Conservation (phyloP, 192 early-diverging fungal genomes). For the Nowakowskiella sp. region DNA sequence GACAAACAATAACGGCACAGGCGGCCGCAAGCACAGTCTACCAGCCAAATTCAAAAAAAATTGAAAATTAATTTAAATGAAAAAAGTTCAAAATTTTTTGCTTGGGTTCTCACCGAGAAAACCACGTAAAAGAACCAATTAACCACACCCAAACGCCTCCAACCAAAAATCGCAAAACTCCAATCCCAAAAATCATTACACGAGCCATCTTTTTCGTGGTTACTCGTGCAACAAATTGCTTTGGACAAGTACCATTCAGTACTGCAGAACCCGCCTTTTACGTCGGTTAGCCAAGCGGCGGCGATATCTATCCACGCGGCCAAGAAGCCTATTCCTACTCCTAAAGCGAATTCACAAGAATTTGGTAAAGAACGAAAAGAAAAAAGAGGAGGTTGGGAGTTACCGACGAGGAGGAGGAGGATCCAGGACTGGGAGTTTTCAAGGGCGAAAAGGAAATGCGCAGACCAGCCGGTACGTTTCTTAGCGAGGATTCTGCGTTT, state of each 20-base stretch:
- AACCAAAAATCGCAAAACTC: conserved; percentile 49
- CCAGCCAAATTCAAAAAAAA: not conserved
- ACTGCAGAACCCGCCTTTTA: conserved; percentile 75
- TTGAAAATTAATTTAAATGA: not conserved
- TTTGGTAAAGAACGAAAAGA: too few species aligned
- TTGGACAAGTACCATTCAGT: conserved; percentile 83
- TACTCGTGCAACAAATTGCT: conserved; percentile 76
- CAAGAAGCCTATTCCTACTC: conserved; percentile 80
- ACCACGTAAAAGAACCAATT: conserved; percentile 74
- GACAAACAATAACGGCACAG: conserved; percentile 67
- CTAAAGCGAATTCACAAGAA: too few species aligned
- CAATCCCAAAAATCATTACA: conserved; percentile 71
- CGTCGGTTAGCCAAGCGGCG: conserved; percentile 83
- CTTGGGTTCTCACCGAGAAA: conserved; percentile 39
- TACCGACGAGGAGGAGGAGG: too few species aligned
- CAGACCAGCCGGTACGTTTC: not conserved
- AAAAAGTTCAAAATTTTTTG: not conserved
- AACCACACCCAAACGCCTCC: conserved; percentile 43
- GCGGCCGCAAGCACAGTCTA: conserved; percentile 61
- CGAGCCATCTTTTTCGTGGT: conserved; percentile 49
- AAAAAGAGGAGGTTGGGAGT: too few species aligned
- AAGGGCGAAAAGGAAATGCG: not conserved
- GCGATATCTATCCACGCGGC: conserved; percentile 83
- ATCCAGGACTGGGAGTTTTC: conserved; percentile 25
- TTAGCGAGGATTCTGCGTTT: not conserved